Conservation (phyloP, 1,139 yeast species). For the Kurtzmaniella quercitrusa region DNA sequence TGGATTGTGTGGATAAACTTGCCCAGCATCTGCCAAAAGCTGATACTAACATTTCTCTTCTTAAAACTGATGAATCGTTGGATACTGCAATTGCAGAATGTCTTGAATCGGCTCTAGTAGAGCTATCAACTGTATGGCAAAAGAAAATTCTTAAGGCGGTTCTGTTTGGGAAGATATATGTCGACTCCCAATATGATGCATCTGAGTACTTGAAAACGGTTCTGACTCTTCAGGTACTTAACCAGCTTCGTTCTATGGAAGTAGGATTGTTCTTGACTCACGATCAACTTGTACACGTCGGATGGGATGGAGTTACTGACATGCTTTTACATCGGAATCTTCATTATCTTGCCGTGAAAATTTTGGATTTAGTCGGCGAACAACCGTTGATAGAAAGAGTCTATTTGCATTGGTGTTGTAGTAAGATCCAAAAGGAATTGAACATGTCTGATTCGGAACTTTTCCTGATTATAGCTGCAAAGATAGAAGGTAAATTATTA, state of each 20-base stretch:
- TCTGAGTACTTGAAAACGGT: conserved; percentile 60
- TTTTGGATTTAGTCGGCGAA: conserved; percentile 50
- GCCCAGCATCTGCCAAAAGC: conserved; percentile 75
- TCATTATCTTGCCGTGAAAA: conserved; percentile 60
- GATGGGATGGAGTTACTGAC: conserved; percentile 52
- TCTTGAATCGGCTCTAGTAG: conserved; percentile 71
- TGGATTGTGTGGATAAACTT: conserved; percentile 78
- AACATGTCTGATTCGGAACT: conserved; percentile 58
- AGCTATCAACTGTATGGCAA: conserved; percentile 75
- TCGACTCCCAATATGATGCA: conserved; percentile 47
- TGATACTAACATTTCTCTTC: conserved; percentile 61
- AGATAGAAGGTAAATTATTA: conserved; percentile 38
- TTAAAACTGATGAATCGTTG: conserved; percentile 52
- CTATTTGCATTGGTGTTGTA: conserved; percentile 79
- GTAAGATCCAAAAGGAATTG: conserved; percentile 55
- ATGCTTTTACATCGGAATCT: conserved; percentile 57
- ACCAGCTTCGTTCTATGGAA: conserved; percentile 58
- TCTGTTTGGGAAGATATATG: conserved; percentile 76
- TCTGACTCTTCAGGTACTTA: conserved; percentile 61
- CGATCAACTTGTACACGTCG: conserved; percentile 45
- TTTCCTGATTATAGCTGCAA: conserved; percentile 44
- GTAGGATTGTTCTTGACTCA: conserved; percentile 69
- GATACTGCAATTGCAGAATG: conserved; percentile 66
- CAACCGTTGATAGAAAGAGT: conserved; percentile 48
- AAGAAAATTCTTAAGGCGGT: conserved; percentile 78